Conservation (phyloP, 140 eudicot genomes). For the Bidens hawaiensis region DNA sequence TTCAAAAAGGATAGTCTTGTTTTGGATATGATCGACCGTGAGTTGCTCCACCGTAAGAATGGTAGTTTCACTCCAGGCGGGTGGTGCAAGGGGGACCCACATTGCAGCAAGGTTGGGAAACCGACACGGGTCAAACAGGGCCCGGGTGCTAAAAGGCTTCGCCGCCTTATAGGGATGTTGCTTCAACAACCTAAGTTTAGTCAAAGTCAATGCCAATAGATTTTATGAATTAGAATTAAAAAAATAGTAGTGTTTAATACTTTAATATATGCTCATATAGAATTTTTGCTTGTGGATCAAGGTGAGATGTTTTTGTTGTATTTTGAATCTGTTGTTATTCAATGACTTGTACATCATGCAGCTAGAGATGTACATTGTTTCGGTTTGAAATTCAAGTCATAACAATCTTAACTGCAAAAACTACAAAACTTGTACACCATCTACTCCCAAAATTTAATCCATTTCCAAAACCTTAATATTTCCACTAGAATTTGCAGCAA, state of each 20-base stretch:
- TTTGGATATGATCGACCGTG: conserved; percentile 57
- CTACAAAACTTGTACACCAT: conserved; percentile 5
- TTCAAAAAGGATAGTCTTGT: conserved; percentile 47
- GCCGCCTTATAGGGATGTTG: conserved; percentile 40
- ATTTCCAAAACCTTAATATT: conserved; percentile 80
- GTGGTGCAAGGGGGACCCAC: conserved; percentile 73
- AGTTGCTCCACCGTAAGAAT: conserved; percentile 48
- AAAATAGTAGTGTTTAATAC: conserved; percentile 7
- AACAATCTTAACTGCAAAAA: conserved; percentile 8
- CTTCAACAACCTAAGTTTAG: conserved; percentile 35
- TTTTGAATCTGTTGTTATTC: conserved; percentile 2
- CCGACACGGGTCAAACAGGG: conserved; percentile 57
- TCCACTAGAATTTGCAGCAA: conserved; percentile 93
- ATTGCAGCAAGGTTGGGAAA: conserved; percentile 59
- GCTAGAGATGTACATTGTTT: neutral
- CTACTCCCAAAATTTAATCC: conserved; percentile 42
- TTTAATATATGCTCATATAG: conserved; percentile 21
- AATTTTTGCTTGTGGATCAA: conserved; percentile 29
- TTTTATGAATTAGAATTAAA: conserved; percentile 8
- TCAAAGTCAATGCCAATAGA: conserved; percentile 56
- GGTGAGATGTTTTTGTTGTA: conserved; percentile 12
- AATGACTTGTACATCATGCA: neutral
- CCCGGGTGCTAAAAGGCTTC: conserved; percentile 63
- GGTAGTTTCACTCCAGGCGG: conserved; percentile 85
- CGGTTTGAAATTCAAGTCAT: neutral